Evolutionary conservation across 306 rosid species (phyloP), one percentile per base, ranked within the genome.

Genomic region (Citrullus colocynthis): DNA sequence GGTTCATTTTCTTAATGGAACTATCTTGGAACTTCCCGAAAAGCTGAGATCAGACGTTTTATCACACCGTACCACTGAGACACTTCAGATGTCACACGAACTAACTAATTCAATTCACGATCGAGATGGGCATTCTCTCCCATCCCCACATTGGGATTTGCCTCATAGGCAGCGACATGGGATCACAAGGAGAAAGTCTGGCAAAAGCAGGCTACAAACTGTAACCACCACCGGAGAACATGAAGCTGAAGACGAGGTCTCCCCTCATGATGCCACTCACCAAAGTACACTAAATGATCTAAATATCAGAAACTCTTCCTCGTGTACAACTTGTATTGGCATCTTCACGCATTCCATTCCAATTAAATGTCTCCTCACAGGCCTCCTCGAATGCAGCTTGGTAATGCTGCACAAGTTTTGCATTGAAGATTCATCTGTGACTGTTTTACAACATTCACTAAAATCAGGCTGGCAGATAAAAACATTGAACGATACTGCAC

Each of bases 391-490:
- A 75, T 95, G 99, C 82, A 88, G 97, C 82, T 90, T 96, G 3
- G 65, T 84, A 78, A 89, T 92, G 96, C 88, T 88, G 5, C 91
- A 87, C 44, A 95, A 90, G 87, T 85, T 95, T 66, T 92, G 97
- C 91, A 84, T 95, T 62, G 99, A 89, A 51, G 96, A 95, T 80
- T 92, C 99, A 83, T 95, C 99, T 0, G 92, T 95, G 81, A 92
- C 99, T 58, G 97, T 95, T 76, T 79, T 95, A 85, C 99, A 92
- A 83, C 97, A 95, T 88, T 90, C 99, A 54, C 86, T 89, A 86
- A 89, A 88, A 86, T 82, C 97, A 39, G 99, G 99, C 76, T 95
- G 97, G 99, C 99, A 90, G 92, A 91, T 95, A 24, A 95, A 90
- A 84, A 85, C 92, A 78, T 58, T 91, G 85, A 95, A 95, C 20